Evolutionary conservation across 129 eudicot genomes (phyloP).

Genomic region (Erigeron canadensis): DNA sequence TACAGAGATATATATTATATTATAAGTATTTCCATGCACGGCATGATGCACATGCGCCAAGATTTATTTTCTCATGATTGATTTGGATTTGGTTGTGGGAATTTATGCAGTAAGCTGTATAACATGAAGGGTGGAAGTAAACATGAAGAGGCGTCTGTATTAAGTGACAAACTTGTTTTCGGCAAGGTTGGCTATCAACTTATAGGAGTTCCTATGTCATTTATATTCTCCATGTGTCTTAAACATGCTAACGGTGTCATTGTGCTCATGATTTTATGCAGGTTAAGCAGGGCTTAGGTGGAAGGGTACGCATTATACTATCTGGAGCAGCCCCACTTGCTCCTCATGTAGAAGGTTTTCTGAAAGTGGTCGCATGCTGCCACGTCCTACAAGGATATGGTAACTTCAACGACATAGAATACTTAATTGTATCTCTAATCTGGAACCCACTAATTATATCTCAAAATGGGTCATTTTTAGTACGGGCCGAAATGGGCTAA

Average conservation of each 20-base stretch:
- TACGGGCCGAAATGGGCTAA: too few relatives aligned
- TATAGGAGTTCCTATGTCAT: not conserved
- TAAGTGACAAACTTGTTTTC: constrained; percentile 82
- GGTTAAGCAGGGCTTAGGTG: constrained; percentile 77
- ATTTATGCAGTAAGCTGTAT: constrained; percentile 64
- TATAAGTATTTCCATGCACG: not conserved
- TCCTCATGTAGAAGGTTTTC: constrained; percentile 68
- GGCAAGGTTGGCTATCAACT: constrained; percentile 53
- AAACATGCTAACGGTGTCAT: not conserved
- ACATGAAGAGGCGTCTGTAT: constrained; percentile 76
- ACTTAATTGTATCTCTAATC: too few relatives aligned
- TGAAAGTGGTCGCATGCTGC: constrained; percentile 72
- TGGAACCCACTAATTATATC: too few relatives aligned
- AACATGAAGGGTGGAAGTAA: constrained; percentile 76
- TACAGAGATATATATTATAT: not conserved
- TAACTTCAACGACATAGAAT: constrained; percentile 15
- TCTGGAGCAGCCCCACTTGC: constrained; percentile 93
- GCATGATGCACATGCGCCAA: not conserved
- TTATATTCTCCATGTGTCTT: constrained; percentile 3
- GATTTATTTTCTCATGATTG: not conserved
- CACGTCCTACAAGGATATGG: constrained; percentile 91
- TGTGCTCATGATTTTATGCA: constrained; percentile 25
- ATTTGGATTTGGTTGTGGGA: not conserved
- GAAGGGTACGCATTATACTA: constrained; percentile 64
- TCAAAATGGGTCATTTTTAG: not conserved